A percentile compares a stretch with the other conserved stretches of the same genome.
Conservation (phyloP, 768 basidiomycete genomes). For the Suillus subluteus region DNA sequence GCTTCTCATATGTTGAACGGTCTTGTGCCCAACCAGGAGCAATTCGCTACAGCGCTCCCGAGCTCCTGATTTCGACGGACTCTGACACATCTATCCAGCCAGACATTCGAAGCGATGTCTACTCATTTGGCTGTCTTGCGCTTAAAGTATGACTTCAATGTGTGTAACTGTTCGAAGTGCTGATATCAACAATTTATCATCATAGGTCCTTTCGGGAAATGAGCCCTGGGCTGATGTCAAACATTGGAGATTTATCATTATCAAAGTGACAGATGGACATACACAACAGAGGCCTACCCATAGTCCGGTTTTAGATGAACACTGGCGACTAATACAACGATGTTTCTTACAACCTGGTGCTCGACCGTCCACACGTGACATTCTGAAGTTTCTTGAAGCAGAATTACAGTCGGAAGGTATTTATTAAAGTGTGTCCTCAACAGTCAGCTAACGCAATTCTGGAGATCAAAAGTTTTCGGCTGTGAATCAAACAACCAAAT, state of each 20-base stretch:
- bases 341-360: not conserved
- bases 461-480: not conserved
- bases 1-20: constrained; percentile 37
- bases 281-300: not conserved
- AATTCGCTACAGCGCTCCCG: constrained; percentile 47
- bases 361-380: not conserved
- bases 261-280: not conserved
- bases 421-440: not conserved
- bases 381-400: not conserved
- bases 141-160: constrained; percentile 1
- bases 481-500: not conserved
- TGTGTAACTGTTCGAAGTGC: not conserved
- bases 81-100: not conserved
- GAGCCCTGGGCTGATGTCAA: constrained; percentile 7
- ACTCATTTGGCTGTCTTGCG: constrained; percentile 33
- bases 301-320: not conserved
- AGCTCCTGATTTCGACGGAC: constrained; percentile 33
- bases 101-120: constrained; percentile 6
- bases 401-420: constrained; percentile 6
- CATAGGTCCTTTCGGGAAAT: constrained; percentile 8
- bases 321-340: constrained; percentile 4
- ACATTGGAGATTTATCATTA: not conserved
- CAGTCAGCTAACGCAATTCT: not conserved
- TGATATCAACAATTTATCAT: not conserved
- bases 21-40: constrained; percentile 30